Base-by-base conservation (phyloP, 768 basidiomycete genomes). In the Trametes maxima region DNA sequence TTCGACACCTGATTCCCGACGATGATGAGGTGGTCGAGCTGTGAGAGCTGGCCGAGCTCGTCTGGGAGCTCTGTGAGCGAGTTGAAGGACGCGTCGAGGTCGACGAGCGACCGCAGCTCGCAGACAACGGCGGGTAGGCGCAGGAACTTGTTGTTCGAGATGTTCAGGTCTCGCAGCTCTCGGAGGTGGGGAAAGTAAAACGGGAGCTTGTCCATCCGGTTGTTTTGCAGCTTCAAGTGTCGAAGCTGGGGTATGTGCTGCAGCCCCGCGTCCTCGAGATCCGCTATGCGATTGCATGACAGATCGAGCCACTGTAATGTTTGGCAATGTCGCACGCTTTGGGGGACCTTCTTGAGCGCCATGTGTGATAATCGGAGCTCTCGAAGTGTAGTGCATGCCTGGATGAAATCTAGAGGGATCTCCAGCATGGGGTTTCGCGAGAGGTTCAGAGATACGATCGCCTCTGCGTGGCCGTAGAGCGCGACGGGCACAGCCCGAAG, bases 41-140 rank as follows among this genome's bases (percentile, higher is more conserved):
- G 78, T 25, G 72, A 73, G 54, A 98, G 79, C 36, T 82, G 75
- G 1, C 90, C 90, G 44, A 98, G 85, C 44, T 88, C 85, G 37
- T 90, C 85, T 0, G 95, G 95, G 1, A 98, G 81, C 50, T 87
- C 84, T 0, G 83, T 80, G 59, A 98, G 87, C 72, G 82, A 85
- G 77, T 99, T 99, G 80, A 98, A 98, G 0, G 97, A 98, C 40
- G 97, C 80, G 68, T 98, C 95, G 19, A 99, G 85, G 67, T 95
- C 92, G 39, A 82, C 77, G 19, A 99, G 83, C n/a, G 77, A 81
- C 5, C 78, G 74, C 69, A 98, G 84, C 62, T 88, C 79, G 72
- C 84, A 86, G 25, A 99, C 82, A 37, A 90, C 90, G 0, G 77
- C 65, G 0, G 96, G 96, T 52, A 98, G 80, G 7, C 69, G 70